Evolutionary conservation across 495 filamentous ascomycete species (phyloP), one percentile per base, ranked within the genome.

Genomic region (Aspergillus hancockii): DNA sequence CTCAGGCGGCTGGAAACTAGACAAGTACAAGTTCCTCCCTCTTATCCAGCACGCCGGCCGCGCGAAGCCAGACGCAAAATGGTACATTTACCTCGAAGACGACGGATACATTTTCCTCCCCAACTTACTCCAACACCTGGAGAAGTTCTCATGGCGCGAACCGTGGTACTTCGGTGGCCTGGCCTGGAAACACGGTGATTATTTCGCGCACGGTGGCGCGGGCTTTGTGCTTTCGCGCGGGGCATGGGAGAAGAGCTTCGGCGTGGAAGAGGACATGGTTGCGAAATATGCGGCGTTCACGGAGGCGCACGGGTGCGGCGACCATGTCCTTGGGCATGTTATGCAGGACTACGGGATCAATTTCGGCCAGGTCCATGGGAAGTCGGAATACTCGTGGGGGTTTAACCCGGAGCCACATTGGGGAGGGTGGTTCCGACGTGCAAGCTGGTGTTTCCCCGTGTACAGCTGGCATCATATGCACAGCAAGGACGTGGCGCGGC

Each of bases 11-110:
- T 79, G 77, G 77, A 74, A 75, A 34, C 71, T 80, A 12, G 78
- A 81, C 59, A 79, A 80, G 58, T 81, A 77, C 75, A 82, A 81
- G 62, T 75, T 77, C 43, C 47, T 81, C 38, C 77, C 77, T 6
- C 76, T 81, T 52, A 54, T 80, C 19, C 64, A 75, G 30, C 67
- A 76, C 43, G 73, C 78, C 7, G 72, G 72, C n/a, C 65, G 59
- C 25, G 66, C 41, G 30, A 64, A 63, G 8, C 82, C 83, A 3
- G 61, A 73, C 49, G 76, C 78, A 21, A 77, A 84, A 54, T 88
- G 83, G 81, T 88, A 85, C 65, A 63, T 87, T 31, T 85, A 85
- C 57, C 78, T 86, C 64, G 84, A 87, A 51, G 83, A 82, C 51
- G 84, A 87, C 67, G 81, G 83, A 13, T 84, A 83, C 62, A 75